Conservation (phyloP, 1,284 basidiomycete genomes). For the Moesziomyces globuligerus region DNA sequence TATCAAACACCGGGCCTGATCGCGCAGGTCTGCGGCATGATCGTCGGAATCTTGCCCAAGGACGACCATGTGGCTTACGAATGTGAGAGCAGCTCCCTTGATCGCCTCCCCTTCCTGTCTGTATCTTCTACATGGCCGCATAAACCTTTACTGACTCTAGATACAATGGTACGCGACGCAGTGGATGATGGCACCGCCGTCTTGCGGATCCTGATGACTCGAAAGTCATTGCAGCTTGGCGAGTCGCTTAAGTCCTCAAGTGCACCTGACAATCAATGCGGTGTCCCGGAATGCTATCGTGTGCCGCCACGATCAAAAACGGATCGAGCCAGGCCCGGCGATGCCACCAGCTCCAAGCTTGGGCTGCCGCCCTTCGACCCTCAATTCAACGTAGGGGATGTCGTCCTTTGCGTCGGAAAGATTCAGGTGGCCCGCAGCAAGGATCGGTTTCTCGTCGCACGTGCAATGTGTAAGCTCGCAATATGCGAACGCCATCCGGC, state of each 20-base stretch:
- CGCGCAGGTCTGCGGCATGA: slow-evolving; percentile 40
- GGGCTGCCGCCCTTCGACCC: slow-evolving; percentile 12
- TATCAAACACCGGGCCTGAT: slow-evolving; percentile 25
- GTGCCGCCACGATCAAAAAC: slow-evolving; percentile 19
- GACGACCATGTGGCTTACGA: slow-evolving; percentile 42
- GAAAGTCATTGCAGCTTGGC: slow-evolving; percentile 16
- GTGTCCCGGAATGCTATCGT: slow-evolving; percentile 44
- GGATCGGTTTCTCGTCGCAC: slow-evolving; percentile 6
- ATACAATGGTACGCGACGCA: too few relatives aligned
- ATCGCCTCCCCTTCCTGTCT: not conserved
- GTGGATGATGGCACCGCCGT: slow-evolving; percentile 51
- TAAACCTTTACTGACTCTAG: too few relatives aligned
- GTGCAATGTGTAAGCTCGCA: slow-evolving; percentile 9
- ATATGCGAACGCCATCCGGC: too few relatives aligned
- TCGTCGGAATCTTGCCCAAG: slow-evolving; percentile 40
- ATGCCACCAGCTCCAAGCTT: not conserved
- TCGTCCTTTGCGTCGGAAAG: slow-evolving; percentile 23
- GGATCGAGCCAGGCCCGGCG: not conserved
- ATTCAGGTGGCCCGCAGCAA: slow-evolving; percentile 22
- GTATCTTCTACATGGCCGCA: too few relatives aligned
- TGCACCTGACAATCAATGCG: not conserved
- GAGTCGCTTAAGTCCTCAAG: not conserved
- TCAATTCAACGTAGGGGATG: slow-evolving; percentile 25
- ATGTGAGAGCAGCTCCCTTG: slow-evolving; percentile 17
- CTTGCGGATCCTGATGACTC: slow-evolving; percentile 29